Percentiles rank a stretch among this genome's conserved stretches.
phyloP scores from a whole-genome alignment of 257 asterid species.

The Solanum pinnatisectum region DNA sequence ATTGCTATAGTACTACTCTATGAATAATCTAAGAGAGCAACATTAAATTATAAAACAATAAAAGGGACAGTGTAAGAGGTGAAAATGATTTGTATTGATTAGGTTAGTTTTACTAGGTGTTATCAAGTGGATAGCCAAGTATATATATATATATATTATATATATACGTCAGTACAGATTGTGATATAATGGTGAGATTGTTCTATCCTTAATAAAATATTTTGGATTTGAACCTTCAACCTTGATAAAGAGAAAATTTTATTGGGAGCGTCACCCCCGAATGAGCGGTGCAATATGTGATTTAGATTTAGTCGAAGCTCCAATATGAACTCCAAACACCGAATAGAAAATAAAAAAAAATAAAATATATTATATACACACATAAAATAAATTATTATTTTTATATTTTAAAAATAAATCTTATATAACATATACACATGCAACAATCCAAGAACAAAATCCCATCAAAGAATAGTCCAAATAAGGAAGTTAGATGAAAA shows the following conservation, averaged over 20 bases:
- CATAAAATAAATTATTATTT: not conserved
- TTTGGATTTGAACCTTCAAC: no score
- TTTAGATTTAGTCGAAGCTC: no score
- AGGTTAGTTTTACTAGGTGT: constrained; percentile 33
- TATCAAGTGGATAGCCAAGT: constrained; percentile 2
- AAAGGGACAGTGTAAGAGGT: constrained; percentile 6
- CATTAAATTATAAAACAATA: not conserved
- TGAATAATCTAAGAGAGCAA: constrained; percentile 4
- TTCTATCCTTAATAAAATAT: no score
- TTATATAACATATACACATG: not conserved
- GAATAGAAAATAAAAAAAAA: no score
- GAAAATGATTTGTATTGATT: constrained; percentile 41
- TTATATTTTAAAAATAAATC: not conserved
- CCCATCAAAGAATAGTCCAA: constrained; percentile 18
- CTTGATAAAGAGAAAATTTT: no score
- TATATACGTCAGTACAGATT: no score
- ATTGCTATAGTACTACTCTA: not conserved
- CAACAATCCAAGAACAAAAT: constrained; percentile 23
- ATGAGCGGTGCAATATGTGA: no score
- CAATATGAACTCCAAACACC: not conserved
- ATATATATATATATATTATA: not conserved
- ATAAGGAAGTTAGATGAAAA: constrained; percentile 38
- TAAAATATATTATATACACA: not conserved
- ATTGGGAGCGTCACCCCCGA: no score
- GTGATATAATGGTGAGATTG: no score